Evolutionary conservation across 768 basidiomycete species (phyloP), one percentile per base, ranked within the genome.

Genomic region (Psilocybe sp.): DNA sequence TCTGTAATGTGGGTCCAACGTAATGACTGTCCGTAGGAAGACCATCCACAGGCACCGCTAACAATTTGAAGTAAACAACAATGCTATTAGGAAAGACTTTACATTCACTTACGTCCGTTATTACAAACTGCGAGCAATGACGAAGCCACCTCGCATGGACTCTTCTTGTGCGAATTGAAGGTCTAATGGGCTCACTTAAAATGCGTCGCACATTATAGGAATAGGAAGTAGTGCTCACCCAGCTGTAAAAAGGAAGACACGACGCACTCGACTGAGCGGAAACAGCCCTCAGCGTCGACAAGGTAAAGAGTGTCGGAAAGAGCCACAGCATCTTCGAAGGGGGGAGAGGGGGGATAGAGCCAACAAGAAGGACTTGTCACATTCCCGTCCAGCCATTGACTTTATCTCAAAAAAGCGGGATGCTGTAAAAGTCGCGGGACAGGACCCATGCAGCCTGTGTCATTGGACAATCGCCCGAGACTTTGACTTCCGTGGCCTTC

Each of bases 81-180:
- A 14, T 13, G 18, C 28, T 3, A 32, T 9, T 12, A 39, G n/a
- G n/a, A 48, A 5, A 4, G 4, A 34, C 11, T 10, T 10, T 13
- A 20, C 14, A 13, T 4, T 28, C 11, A 65, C 76, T 50, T 51
- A 79, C 76, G 58, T 33, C 74, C 71, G 40, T 60, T 64, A 45
- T 57, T 69, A 42, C 79, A 81, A 0, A 69, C 68, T 16, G 73
- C 66, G 35, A 75, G 58, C 1, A 80, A 60, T 36, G 70, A 71
- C 1, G 77, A 70, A 12, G 76, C 64, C 16, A 81, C 62, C 13
- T 68, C 40, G 53, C 79, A 81, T 16, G 79, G 77, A n/a, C 63
- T 75, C 51, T 80, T 71, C 39, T 62, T 61, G 44, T 69, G 67
- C 18, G 76, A 76, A 49, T 82, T 82, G 38, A 59, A 69, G 32